phyloP scores from a whole-genome alignment of 1,284 basidiomycete species.

The Heliocybe sulcata region DNA sequence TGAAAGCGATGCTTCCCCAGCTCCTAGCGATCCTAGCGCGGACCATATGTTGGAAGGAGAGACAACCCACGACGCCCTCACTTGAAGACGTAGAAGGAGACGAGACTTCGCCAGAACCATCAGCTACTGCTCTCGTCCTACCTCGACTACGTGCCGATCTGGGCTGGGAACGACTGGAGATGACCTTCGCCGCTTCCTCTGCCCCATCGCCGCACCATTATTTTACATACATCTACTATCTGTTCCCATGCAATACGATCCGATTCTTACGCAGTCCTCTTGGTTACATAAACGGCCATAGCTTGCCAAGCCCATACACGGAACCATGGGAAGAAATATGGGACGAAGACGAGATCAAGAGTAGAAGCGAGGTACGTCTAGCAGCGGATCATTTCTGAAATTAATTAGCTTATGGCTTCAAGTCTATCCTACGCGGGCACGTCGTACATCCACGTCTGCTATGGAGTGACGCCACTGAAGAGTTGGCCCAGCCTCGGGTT shows the following conservation, averaged over 20 bases:
- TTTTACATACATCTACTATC: constrained; percentile 80
- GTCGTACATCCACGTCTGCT: constrained; percentile 70
- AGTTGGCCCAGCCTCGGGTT: constrained; percentile 55
- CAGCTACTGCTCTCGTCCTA: constrained; percentile 24
- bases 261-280: constrained; percentile 66
- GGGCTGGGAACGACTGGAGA: constrained; percentile 57
- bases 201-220: constrained; percentile 52
- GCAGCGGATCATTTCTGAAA: constrained; percentile 2
- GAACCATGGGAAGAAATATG: constrained; percentile 59
- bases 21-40: constrained; percentile 61
- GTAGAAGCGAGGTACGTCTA: constrained; percentile 50
- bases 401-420: constrained; percentile 1
- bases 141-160: constrained; percentile 45
- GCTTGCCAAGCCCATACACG: constrained; percentile 47
- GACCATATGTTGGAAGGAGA: constrained; percentile 64
- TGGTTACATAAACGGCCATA: constrained; percentile 47
- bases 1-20: constrained; percentile 52
- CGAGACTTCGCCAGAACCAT: constrained; percentile 15
- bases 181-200: constrained; percentile 41
- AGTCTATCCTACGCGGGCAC: constrained; percentile 69
- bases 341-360: constrained; percentile 66
- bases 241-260: constrained; percentile 81
- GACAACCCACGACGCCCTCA: constrained; percentile 22
- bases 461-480: constrained; percentile 52
- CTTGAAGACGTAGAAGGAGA: constrained; percentile 13